Percentiles rank a stretch among this genome's conserved stretches.
Conservation (phyloP, 106 monocot species). For the Allium fistulosum region DNA sequence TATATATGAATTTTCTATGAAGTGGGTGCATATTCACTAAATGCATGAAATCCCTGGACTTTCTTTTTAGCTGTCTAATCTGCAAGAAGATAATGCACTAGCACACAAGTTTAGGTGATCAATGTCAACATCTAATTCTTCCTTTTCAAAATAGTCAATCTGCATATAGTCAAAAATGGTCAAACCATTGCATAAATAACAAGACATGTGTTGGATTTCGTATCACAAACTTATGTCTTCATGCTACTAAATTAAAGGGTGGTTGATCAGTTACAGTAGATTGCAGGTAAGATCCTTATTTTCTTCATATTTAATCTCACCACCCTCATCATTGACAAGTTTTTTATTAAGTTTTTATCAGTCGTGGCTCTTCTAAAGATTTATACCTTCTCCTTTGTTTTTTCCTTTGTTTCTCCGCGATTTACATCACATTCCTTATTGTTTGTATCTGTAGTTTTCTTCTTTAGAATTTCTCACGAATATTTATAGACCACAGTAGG, state of each 20-base stretch:
- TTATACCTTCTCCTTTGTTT: constrained; percentile 22
- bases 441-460: not conserved
- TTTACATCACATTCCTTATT: not conserved
- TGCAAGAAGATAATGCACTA: not conserved
- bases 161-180: constrained; percentile 10
- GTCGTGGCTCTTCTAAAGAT: constrained; percentile 4
- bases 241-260: constrained; percentile 17
- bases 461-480: not conserved
- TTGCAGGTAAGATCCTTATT: constrained; percentile 6
- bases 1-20: no score
- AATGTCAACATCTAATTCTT: constrained; percentile 4
- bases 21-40: not conserved
- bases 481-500: not conserved
- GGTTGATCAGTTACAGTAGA: constrained; percentile 6
- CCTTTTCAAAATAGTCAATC: constrained; percentile 7
- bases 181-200: not conserved
- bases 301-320: constrained; percentile 2
- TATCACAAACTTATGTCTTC: constrained; percentile 7
- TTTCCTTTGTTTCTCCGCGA: not conserved
- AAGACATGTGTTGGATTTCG: not conserved
- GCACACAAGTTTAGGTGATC: constrained; percentile 7
- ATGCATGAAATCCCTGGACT: constrained; percentile 7
- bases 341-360: constrained; percentile 1
- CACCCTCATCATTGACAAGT: constrained; percentile 8
- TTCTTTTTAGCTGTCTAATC: constrained; percentile 3